Evolutionary conservation across 1,139 yeast species (phyloP), one percentile per base, ranked within the genome.

Genomic region (Ogataea hybrid): DNA sequence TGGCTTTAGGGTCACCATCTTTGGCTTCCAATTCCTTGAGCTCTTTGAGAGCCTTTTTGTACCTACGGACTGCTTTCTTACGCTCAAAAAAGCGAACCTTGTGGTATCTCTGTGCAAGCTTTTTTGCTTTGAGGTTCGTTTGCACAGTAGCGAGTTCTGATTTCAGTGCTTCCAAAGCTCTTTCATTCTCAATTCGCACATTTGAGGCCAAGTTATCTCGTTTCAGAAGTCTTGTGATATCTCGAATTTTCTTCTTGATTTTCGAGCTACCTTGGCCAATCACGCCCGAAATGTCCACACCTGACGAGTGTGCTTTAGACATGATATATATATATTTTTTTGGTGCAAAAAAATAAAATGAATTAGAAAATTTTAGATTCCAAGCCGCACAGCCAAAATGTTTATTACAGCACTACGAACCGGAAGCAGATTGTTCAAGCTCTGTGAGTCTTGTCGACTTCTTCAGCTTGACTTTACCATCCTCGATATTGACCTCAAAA

Each of bases 21-120:
- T 47, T 47, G 6, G 46, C 21, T 39, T 67, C 58, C 12, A 71
- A 65, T 28, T 65, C 70, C 23, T 67, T 73, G 38, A 70, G 59
- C 20, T 67, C 68, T 44, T 78, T 82, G 47, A 69, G 68, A 2
- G 82, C 79, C 51, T 81, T 81, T 50, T 83, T 84, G 56, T 88
- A 77, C 49, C 72, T 77, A 56, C 97, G 73, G 25, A 77, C 57
- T 1, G 97, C 95, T 73, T 92, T 94, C 67, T 90, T 88, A 56
- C 76, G 77, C 63, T 92, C 98, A 50, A 92, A 87, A 59, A 94
- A 92, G 51, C 94, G 74, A 37, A 92, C 92, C 94, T 89, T 90
- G 59, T 88, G 97, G 62, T 94, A 92, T 64, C 83, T 86, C 53
- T 81, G 76, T n/a, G 88, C 79, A 35, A 75, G 67, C 43, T 77